Base-by-base conservation (phyloP, 352 stramenopile genomes). In the Blastocystis sp. region DNA sequence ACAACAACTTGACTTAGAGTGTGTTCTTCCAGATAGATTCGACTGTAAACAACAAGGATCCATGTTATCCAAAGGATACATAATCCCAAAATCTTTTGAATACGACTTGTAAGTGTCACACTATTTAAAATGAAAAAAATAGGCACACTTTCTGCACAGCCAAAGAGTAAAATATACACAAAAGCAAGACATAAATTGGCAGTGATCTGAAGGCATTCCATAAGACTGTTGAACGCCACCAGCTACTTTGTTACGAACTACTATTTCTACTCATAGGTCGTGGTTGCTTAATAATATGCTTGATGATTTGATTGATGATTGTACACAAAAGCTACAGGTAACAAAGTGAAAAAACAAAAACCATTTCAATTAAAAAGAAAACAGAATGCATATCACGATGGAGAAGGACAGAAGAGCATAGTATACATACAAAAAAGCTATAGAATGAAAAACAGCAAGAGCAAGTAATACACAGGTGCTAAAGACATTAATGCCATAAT, bases 171-270 rank as follows among this genome's bases (percentile, higher is more conserved):
- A 37, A 68, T 85, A 91, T n/a, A 65, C 43, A 34, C 76, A 85
- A 3, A 90, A 26, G n/a, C 75, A 91, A 5, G 79, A 66, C 76
- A 91, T 90, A 41, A 91, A 91, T 41, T 91, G 89, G 8, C 65
- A 85, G n/a, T 91, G 89, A 68, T 91, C 88, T 47, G 76, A 90
- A 3, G 89, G 89, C 89, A 91, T 91, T 43, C 89, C 89, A 63
- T 90, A 90, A 3, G 73, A 69, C 2, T 20, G 24, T 41, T 85
- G 73, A 30, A 66, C 73, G 3, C 73, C 73, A 30, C 45, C 54
- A 7, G 26, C 63, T 73, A 41, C 26, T 13, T n/a, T 5, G 7
- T 73, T 39, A 73, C 5, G 20, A 20, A 18, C 63, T 45, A 34
- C 3, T 18, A 20, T 45, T 30, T 8, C 18, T 20, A 73, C 59